Base-by-base conservation (phyloP, 257 asterid genomes). In the Sherardia arvensis region DNA sequence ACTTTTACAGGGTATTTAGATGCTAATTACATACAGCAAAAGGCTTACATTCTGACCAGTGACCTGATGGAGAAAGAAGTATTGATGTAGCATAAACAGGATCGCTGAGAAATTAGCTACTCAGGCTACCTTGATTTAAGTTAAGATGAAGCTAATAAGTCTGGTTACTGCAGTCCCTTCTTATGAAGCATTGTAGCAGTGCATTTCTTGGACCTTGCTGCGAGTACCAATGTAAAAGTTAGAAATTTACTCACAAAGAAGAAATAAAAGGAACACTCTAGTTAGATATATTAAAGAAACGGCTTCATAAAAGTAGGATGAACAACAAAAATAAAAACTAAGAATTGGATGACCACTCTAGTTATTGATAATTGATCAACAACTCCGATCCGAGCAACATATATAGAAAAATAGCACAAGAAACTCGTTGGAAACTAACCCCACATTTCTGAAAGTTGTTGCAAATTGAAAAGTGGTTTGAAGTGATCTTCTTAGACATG, bases 201-300 rank as follows among this genome's bases (percentile, higher is more conserved):
- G 78, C 58, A 76, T 78, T 80, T 73, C 95, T 84, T 10, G 96
- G 92, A 64, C 96, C 98, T 56, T 96, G 98, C 98, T 91, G 92
- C 77, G 72, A 57, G 59, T 62, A 20, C 53, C 25, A 38, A 36
- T 17, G 59, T 10, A 27, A 14, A 56, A 32, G 20, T 40, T 12
- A 56, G n/a, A 66, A 45, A 40, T 40, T 45, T 18, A 8, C 54
- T 9, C 17, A 18, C 32, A 3, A 26, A 26, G 27, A 14, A 12
- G 1, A 26, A 25, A 55, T 25, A 1, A 1, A 9, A 2, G 22
- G 12, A 69, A 14, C 48, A 40, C n/a, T n/a, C n/a, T n/a, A n/a
- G n/a, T n/a, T n/a, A n/a, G n/a, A n/a, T n/a, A n/a, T n/a, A n/a
- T n/a, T n/a, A n/a, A n/a, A n/a, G n/a, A n/a, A n/a, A n/a, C n/a